Base-by-base conservation (phyloP, 352 stramenopile species). In the Globisporangium barbulae region DNA sequence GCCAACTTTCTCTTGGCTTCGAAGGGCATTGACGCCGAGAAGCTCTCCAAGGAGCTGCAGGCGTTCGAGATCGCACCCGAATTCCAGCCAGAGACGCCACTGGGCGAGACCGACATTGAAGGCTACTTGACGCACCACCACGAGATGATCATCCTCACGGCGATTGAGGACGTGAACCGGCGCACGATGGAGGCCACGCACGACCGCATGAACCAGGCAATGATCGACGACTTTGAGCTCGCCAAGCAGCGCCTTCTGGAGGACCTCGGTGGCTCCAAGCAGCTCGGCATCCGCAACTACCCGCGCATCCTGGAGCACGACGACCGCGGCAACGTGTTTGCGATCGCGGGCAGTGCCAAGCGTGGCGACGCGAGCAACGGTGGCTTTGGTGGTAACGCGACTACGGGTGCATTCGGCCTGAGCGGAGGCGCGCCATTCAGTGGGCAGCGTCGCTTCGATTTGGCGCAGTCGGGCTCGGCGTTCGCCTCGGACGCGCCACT, bases 121-220 rank as follows among this genome's bases (percentile, higher is more conserved):
- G 85, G 83, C 5, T 96, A 95, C 72, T 67, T 97, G 53, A 85
- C 81, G 47, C 88, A 96, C 68, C 89, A 97, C 72, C 89, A 97
- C 72, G 89, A 97, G 66, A 96, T 96, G 85, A 94, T 97, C 69
- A 80, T 96, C 42, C 71, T 96, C 33, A 94, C 86, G n/a, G 85
- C 89, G 53, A 93, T 97, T 41, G 88, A 97, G 60, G 87, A 96
- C 61, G 84, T 90, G 17, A 91, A 86, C 62, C 83, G 76, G 53
- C 85, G 78, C 70, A 94, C 82, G 15, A 85, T 92, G 53, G 80
- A 90, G 49, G 76, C 82, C 19, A 92, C 83, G 5, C 86, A 95
- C 60, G 84, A 95, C 56, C 79, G 78, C 53, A 93, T 92, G 80
- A 92, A 93, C 71, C 81, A 88, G 35, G 80, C 86, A 33, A 90